Base-by-base conservation (phyloP, 441 rosid species). In the Corymbia calophylla region DNA sequence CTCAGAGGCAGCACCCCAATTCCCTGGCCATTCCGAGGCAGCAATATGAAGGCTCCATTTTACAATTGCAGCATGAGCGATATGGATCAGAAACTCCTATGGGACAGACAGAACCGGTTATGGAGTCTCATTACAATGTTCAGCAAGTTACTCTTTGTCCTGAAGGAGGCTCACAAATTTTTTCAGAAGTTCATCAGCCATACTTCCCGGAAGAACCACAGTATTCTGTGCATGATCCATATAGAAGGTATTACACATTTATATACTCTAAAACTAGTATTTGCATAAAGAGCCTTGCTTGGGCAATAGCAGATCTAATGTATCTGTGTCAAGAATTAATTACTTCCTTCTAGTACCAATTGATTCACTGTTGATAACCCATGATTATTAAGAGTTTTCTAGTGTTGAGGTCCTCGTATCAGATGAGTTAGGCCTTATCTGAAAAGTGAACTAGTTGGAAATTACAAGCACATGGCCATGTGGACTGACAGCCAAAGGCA, bases 151-250 rank as follows among this genome's bases (percentile, higher is more conserved):
- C 80, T 85, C 60, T 44, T 82, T 87, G 60, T 90, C 87, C 47
- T 68, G 68, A 70, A 62, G 29, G 31, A 70, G 53, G 86, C 47
- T 85, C 86, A 15, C 39, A 88, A 51, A 48, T 66, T 88, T 66
- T 77, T 19, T 55, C 91, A 17, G 88, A 87, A 88, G 84, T 89
- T 85, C 90, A 90, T 86, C 87, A 54, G 32, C 88, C 66, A 31
- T 91, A 91, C 62, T 58, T 90, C 55, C 90, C 89, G n/a, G 90
- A 92, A 66, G 88, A 89, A 15, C 87, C 91, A 73, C 29, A 60
- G 2, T 29, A 12, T 82, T 82, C 44, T 47, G 54, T 19, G 53
- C 62, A 13, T 31, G 62, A 47, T 81, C 62, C 77, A 44, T 82
- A 62, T 60, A 39, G 56, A 82, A 87, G 88, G 87, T 51, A 68